Percentiles rank a stretch among this genome's conserved stretches.
These are phyloP conservation scores for Boehmeria nivea DNA, from an alignment of 306 rosid species.

Conservation along the genomic window DNA sequence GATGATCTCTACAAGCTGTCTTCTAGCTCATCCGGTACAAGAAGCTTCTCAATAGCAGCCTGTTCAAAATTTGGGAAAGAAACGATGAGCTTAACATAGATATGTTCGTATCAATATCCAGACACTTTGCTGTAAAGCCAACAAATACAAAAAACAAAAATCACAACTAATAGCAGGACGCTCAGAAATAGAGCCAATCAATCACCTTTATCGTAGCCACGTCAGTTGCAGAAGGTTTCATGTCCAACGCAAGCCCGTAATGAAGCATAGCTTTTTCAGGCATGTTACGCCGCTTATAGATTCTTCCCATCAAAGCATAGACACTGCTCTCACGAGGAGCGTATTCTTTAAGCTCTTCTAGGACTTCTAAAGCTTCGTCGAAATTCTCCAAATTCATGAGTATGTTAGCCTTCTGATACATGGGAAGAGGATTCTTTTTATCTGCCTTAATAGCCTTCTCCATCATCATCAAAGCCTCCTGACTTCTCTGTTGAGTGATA, in stretches of 20 bases:
- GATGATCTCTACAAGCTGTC: constrained; percentile 53
- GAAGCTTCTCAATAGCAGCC: constrained; percentile 98
- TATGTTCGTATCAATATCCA: too few relatives aligned
- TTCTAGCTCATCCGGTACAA: constrained; percentile 86
- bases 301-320: constrained; percentile 91
- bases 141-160: too few relatives aligned
- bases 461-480: constrained; percentile 82
- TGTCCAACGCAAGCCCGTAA: constrained; percentile 92
- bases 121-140: too few relatives aligned
- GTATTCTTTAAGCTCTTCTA: constrained; percentile 82
- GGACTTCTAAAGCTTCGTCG: constrained; percentile 79
- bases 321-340: constrained; percentile 95
- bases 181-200: background rate
- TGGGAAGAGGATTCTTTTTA: constrained; percentile 94
- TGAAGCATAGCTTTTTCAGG: constrained; percentile 92
- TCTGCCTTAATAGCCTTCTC: constrained; percentile 91
- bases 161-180: too few relatives aligned
- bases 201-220: constrained; percentile 92
- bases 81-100: background rate
- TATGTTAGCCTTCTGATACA: constrained; percentile 97
- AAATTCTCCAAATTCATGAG: constrained; percentile 65
- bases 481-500: constrained; percentile 55
- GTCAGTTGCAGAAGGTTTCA: constrained; percentile 93
- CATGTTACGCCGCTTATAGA: constrained; percentile 77
- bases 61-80: constrained; percentile 22